A percentile compares a stretch with the other conserved stretches of the same genome.
phyloP scores from a whole-genome alignment of 2,329 filamentous ascomycete genomes.

The Ceratocystis destructans region DNA sequence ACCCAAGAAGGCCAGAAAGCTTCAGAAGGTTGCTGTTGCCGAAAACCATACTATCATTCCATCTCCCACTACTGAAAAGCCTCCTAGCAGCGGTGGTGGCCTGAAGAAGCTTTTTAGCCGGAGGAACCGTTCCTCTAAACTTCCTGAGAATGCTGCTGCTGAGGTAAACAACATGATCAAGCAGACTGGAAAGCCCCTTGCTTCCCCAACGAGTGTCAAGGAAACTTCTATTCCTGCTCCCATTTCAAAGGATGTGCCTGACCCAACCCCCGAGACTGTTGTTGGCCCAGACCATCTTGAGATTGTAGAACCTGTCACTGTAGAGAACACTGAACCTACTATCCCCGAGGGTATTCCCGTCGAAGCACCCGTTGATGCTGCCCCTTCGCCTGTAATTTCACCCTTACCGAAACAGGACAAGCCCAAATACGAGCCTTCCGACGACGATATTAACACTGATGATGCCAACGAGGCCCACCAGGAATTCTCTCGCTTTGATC shows the following conservation, averaged over 20 bases:
- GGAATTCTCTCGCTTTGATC: constrained; percentile 61
- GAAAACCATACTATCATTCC: constrained; percentile 25
- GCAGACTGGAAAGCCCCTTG: constrained; percentile 26
- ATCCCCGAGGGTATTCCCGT: constrained; percentile 8
- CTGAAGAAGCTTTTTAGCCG: constrained; percentile 54
- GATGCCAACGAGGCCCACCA: constrained; percentile 46
- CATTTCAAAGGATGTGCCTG: constrained; percentile 18
- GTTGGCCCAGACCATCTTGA: not conserved
- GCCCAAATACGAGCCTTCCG: constrained; percentile 33
- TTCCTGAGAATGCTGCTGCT: constrained; percentile 39
- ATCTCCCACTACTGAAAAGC: constrained; percentile 20
- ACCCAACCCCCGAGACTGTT: constrained; percentile 1
- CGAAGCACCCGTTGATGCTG: constrained; percentile 11
- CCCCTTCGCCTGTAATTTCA: constrained; percentile 14
- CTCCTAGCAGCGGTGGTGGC: constrained; percentile 29
- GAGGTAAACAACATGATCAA: constrained; percentile 40
- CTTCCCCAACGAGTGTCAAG: constrained; percentile 23
- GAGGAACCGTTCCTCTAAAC: constrained; percentile 46
- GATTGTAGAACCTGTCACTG: not conserved
- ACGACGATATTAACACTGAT: constrained; percentile 43
- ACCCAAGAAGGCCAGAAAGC: constrained; percentile 31
- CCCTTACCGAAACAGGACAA: constrained; percentile 22
- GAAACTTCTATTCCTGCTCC: constrained; percentile 21
- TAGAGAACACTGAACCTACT: constrained; percentile 11
- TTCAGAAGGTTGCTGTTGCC: constrained; percentile 39